Evolutionary conservation across 305 asterid genomes (phyloP).

Genomic region (Fraxinus latifolia): DNA sequence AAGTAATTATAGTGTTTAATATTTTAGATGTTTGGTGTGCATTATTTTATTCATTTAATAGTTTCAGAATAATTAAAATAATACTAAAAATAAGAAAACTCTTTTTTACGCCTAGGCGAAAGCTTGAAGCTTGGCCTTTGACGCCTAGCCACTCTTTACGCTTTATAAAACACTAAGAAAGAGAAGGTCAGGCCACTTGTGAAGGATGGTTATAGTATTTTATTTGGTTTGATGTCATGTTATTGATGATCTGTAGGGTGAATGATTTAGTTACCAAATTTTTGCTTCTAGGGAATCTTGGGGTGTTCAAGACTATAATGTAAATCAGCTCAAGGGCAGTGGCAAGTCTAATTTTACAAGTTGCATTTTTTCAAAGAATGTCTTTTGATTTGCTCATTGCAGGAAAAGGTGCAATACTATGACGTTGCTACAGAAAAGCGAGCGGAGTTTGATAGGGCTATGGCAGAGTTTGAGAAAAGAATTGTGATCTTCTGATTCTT

Average conservation of each 20-base stretch:
- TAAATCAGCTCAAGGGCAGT: background rate
- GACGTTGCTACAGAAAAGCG: constrained; percentile 91
- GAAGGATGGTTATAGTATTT: background rate
- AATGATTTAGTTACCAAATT: background rate
- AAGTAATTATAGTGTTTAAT: background rate
- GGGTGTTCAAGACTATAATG: constrained; percentile 3
- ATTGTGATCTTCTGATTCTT: constrained; percentile 35
- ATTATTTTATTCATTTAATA: background rate
- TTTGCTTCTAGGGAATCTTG: background rate
- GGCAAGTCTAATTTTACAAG: background rate
- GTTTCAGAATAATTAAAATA: background rate
- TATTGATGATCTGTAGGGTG: background rate
- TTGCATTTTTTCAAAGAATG: background rate
- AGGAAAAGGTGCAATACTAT: constrained; percentile 89
- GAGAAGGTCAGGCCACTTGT: background rate
- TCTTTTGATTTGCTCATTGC: constrained; percentile 20
- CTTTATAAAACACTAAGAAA: background rate
- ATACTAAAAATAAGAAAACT: background rate
- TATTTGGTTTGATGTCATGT: background rate
- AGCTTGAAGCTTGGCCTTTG: background rate
- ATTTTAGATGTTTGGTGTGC: background rate
- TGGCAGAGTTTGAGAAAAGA: constrained; percentile 54
- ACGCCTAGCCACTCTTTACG: background rate
- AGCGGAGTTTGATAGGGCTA: constrained; percentile 80
- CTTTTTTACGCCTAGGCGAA: background rate